A percentile compares a stretch with the other conserved stretches of the same genome.
These are phyloP conservation scores for Sutorius australiensis DNA, from an alignment of 768 basidiomycete genomes.

Conservation along the genomic window DNA sequence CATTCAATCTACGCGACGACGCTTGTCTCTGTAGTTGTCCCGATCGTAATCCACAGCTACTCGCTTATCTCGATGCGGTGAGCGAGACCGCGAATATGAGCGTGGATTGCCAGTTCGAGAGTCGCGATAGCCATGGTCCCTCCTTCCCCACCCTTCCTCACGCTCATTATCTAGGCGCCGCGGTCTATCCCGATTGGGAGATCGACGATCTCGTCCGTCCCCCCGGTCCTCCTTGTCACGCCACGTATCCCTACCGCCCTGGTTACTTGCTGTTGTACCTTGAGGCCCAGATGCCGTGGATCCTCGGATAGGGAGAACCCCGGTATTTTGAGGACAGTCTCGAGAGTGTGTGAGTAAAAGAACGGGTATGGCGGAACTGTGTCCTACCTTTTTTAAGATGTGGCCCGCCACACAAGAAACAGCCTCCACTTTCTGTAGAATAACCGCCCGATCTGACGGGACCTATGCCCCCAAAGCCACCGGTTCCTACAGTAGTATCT, in stretches of 20 bases:
- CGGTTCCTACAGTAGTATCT: conserved; percentile 70
- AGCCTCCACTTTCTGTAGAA: conserved; percentile 60
- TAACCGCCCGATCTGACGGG: conserved; percentile 55
- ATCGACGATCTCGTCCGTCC: conserved; percentile 22
- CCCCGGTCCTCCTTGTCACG: conserved; percentile 26
- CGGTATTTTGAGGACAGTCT: conserved; percentile 54
- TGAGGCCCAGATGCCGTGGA: conserved; percentile 33
- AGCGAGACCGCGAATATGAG: conserved; percentile 33
- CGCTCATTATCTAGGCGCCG: conserved; percentile 23
- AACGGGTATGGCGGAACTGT: background rate
- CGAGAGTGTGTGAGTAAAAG: conserved; percentile 5
- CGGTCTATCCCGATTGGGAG: conserved; percentile 23
- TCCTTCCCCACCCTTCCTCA: conserved; percentile 17
- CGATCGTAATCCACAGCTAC: conserved; percentile 28
- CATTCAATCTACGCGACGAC: conserved; percentile 52
- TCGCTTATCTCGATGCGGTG: conserved; percentile 28
- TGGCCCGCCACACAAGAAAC: conserved; percentile 91
- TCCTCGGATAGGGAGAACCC: conserved; percentile 30
- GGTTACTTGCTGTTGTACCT: conserved; percentile 29
- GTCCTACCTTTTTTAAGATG: conserved; percentile 83
- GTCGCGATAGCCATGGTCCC: conserved; percentile 15
- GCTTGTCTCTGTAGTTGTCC: conserved; percentile 45
- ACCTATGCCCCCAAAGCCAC: conserved; percentile 62
- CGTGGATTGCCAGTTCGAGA: conserved; percentile 19
- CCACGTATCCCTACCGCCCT: conserved; percentile 38